These are phyloP conservation scores for Fusarium staphyleae DNA, from an alignment of 2,329 filamentous ascomycete genomes.

Conservation along the genomic window DNA sequence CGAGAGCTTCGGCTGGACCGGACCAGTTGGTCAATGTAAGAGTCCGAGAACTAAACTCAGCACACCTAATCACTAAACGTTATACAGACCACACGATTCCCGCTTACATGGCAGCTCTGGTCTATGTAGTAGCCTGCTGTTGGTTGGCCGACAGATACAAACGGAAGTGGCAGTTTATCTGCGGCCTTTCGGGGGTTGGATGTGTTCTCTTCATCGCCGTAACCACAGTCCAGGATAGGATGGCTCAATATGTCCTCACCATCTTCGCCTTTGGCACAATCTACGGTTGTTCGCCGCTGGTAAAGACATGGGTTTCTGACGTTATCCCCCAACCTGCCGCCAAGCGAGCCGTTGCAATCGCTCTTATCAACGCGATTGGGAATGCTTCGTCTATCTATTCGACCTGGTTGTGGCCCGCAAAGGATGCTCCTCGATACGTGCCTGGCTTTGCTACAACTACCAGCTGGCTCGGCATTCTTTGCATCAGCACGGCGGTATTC, in stretches of 20 bases:
- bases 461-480: background rate
- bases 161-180: background rate
- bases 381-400: conserved; percentile 12
- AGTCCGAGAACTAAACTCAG: background rate
- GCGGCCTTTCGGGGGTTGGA: background rate
- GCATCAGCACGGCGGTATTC: background rate
- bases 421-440: conserved; percentile 10
- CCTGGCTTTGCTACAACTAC: conserved; percentile 10
- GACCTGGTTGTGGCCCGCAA: conserved; percentile 8
- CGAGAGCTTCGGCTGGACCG: background rate
- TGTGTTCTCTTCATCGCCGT: conserved; percentile 2
- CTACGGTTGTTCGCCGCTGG: background rate
- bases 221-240: background rate
- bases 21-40: conserved; percentile 1
- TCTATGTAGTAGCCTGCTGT: background rate
- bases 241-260: background rate
- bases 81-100: background rate
- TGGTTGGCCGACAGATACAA: background rate
- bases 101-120: background rate
- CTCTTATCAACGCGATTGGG: background rate
- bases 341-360: background rate
- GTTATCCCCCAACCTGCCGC: background rate
- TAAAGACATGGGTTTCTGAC: conserved; percentile 4
- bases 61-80: background rate
- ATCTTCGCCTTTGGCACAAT: conserved; percentile 2